Evolutionary conservation across 164 flowering plant genomes (phyloP).

Genomic region (Liriodendron chinense): DNA sequence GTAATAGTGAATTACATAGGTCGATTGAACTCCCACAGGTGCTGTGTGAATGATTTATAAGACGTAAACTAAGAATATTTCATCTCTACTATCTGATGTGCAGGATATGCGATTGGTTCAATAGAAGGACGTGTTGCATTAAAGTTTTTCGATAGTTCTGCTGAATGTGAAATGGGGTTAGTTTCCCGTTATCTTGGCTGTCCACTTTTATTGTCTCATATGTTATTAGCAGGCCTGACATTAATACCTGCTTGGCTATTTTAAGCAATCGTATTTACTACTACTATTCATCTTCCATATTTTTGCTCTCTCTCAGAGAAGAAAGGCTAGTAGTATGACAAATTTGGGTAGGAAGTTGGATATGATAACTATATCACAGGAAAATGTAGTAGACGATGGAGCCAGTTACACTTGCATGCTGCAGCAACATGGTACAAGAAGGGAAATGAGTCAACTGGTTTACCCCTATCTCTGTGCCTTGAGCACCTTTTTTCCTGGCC

Average conservation of each 20-base stretch:
- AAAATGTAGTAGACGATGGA: too few relatives aligned
- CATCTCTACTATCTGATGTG: slow-evolving; percentile 3
- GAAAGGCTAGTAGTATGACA: too few relatives aligned
- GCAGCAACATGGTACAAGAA: too few relatives aligned
- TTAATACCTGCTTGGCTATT: neutral
- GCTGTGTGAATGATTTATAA: neutral
- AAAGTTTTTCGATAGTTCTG: slow-evolving; percentile 33
- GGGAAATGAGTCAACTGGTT: too few relatives aligned
- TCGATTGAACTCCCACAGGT: too few relatives aligned
- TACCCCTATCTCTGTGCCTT: too few relatives aligned
- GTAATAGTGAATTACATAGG: too few relatives aligned
- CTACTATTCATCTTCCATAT: neutral
- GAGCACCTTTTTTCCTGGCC: too few relatives aligned
- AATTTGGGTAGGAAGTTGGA: too few relatives aligned
- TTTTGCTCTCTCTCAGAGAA: too few relatives aligned
- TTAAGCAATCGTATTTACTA: neutral
- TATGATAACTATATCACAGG: too few relatives aligned
- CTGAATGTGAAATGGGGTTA: slow-evolving; percentile 49
- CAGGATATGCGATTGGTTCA: slow-evolving; percentile 85
- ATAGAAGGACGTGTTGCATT: slow-evolving; percentile 74
- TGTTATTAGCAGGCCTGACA: neutral
- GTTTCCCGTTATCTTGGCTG: slow-evolving; percentile 9
- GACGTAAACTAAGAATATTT: neutral
- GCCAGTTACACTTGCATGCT: too few relatives aligned
- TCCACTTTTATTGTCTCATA: neutral